phyloP scores from a whole-genome alignment of 352 stramenopile species.

The Pythium diclinum region DNA sequence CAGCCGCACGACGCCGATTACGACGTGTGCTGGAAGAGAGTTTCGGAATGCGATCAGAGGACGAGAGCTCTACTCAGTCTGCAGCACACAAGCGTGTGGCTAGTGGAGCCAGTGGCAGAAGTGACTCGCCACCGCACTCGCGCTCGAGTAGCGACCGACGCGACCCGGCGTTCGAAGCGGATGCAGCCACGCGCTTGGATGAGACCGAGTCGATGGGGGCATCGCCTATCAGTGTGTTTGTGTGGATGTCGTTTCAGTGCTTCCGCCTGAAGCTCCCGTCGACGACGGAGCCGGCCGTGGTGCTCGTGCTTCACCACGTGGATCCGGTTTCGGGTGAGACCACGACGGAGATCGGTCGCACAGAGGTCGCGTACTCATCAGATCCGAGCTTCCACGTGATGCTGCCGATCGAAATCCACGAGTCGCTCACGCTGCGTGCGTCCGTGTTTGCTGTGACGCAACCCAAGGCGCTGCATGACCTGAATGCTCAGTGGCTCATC shows the following conservation, averaged over 20 bases:
- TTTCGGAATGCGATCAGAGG: conserved; percentile 27
- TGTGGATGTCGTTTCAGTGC: conserved; percentile 84
- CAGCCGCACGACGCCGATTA: conserved; percentile 40
- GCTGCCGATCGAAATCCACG: conserved; percentile 58
- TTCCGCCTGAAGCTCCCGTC: conserved; percentile 77
- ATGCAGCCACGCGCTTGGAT: neutral
- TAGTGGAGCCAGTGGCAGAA: conserved; percentile 2
- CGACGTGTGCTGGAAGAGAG: conserved; percentile 34
- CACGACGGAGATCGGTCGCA: conserved; percentile 63
- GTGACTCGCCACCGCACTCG: conserved; percentile 14
- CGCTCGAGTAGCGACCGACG: conserved; percentile 21
- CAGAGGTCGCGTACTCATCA: conserved; percentile 64
- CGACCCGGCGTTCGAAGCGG: conserved; percentile 8
- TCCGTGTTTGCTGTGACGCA: conserved; percentile 72
- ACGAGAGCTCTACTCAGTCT: conserved; percentile 15
- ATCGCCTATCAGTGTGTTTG: conserved; percentile 16
- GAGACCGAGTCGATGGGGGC: neutral
- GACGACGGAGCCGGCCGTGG: conserved; percentile 45
- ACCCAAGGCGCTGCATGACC: conserved; percentile 47
- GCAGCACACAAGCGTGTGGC: conserved; percentile 2
- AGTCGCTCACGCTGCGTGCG: conserved; percentile 48
- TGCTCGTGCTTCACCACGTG: conserved; percentile 68
- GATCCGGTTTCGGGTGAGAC: conserved; percentile 38
- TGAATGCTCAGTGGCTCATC: conserved; percentile 74
- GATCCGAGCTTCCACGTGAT: conserved; percentile 81